Base-by-base conservation (phyloP, 2,329 filamentous ascomycete species). In the Geoglossum cookeanum region DNA sequence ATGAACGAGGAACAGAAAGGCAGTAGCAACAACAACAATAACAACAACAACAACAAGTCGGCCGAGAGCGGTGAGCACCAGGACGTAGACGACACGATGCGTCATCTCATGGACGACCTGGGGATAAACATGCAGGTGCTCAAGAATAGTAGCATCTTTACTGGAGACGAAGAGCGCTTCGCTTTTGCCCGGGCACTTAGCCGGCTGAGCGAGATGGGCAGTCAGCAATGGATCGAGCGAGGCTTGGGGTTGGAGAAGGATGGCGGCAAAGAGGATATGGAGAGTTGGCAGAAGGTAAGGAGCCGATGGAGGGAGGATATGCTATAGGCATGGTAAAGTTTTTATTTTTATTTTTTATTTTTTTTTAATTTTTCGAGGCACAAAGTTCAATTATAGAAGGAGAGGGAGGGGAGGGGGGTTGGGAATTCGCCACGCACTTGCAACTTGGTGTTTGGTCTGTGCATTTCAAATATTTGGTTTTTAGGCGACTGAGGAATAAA, bases 121-220 rank as follows among this genome's bases (percentile, higher is more conserved):
- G 88, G 88, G 44, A 79, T 89, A 72, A 90, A 85, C 64, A 90
- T 92, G 72, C 77, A 82, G 55, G 83, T 86, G 69, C 75, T 98
- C 64, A 94, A 94, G 73, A 83, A 83, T 62, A 88, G 84, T 47
- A 87, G 79, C 62, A 79, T 97, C 44, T 98, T 98, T 69, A 86
- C 84, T 1, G 92, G 92, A 45, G 92, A 96, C 59, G 92, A 98
- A 72, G 92, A 98, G 71, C 80, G 88, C 0, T 98, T 98, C 72
- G 92, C 92, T 0, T 98, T 98, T 74, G 89, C 89, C 29, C 75
- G 92, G 57, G 92, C 92, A 1, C 69, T 97, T 63, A 90, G 84
- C 57, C 75, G 92, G 58, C 71, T 98, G 60, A 84, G 76, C 57
- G 89, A 97, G 70, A 98, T 98, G 92, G 87, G 89, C 22, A 92